Base-by-base conservation (phyloP, 2,329 filamentous ascomycete genomes). In the Penicillium frequentans region DNA sequence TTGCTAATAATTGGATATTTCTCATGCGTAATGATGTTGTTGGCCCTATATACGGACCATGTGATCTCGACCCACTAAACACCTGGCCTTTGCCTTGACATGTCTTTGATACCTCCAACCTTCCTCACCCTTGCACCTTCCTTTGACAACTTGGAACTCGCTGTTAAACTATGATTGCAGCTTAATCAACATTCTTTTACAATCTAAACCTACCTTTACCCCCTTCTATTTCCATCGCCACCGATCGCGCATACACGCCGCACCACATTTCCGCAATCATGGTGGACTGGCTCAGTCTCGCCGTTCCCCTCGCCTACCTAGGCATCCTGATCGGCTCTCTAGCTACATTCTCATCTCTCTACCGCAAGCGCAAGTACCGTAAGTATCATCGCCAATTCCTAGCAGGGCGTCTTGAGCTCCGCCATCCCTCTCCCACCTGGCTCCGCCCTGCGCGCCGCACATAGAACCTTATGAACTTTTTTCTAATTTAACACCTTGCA, bases 301-400 rank as follows among this genome's bases (percentile, higher is more conserved):
- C 86, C 71, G 86, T 97, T 69, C 93, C 95, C 58, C 85, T 97
- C 71, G 88, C 91, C 78, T 99, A 99, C 78, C 83, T 99, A 58
- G 83, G 86, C 66, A 90, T 98, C 58, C 87, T 99, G 54, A 83
- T 90, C 70, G 91, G 92, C 69, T 93, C 92, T 35, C 85, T 99
- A 66, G 88, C 90, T 73, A 95, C 91, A 63, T 99, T 99, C 79
- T 96, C 91, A 48, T 90, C 86, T 55, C 86, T 98, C 61, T 98
- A 98, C 78, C 88, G 93, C 69, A 93, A 95, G 79, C 87, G 95
- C 75, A 95, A 96, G 84, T 88, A 90, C 66, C 80, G 89, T 91
- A 80, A 61, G 86, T 54, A 21, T 35, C n/a, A 19, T 29, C 23
- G 21, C 16, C 29, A 35, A 13, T 47, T 27, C 31, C 47, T 26